Percentiles rank a stretch among this genome's conserved stretches.
Conservation (phyloP, 1,284 basidiomycete species). For the Lignosus rhinocerotis region DNA sequence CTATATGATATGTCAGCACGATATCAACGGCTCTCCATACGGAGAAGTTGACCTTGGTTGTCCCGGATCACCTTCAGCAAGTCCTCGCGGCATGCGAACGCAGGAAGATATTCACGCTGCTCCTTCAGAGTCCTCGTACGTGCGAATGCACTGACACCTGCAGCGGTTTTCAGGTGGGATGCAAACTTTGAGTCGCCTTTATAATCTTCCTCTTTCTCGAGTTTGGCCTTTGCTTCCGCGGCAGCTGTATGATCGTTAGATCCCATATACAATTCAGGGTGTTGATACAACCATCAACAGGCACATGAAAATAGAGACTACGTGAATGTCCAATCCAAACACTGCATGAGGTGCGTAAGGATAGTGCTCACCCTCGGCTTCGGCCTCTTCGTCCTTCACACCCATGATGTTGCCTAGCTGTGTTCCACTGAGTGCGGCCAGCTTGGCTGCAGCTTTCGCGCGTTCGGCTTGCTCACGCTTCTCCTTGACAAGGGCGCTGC, state of each 20-base stretch:
- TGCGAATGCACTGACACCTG: slow-evolving; percentile 85
- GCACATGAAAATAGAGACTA: slow-evolving; percentile 39
- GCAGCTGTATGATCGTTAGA: slow-evolving; percentile 46
- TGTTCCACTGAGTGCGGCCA: slow-evolving; percentile 91
- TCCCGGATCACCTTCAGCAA: slow-evolving; percentile 89
- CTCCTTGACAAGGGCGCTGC: slow-evolving; percentile 90
- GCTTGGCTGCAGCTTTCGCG: slow-evolving; percentile 93
- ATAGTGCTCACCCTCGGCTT: slow-evolving; percentile 70
- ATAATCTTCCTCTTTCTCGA: slow-evolving; percentile 57
- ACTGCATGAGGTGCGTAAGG: slow-evolving; percentile 22
- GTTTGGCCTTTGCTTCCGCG: slow-evolving; percentile 49
- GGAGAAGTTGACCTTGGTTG: slow-evolving; percentile 76
- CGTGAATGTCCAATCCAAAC: slow-evolving; percentile 76
- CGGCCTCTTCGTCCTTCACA: slow-evolving; percentile 92
- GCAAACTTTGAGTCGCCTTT: slow-evolving; percentile 97
- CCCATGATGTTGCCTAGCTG: slow-evolving; percentile 96
- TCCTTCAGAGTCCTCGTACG: slow-evolving; percentile 86
- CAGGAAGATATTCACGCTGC: slow-evolving; percentile 95
- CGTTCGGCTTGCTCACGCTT: slow-evolving; percentile 95
- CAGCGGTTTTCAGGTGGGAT: slow-evolving; percentile 78
- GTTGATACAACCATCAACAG: not conserved
- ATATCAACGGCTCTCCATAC: not conserved
- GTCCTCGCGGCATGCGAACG: slow-evolving; percentile 96
- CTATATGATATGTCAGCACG: slow-evolving; percentile 39
- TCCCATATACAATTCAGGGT: slow-evolving; percentile 27